A percentile compares a stretch with the other conserved stretches of the same genome.
Conservation (phyloP, 192 early-diverging fungal species). For the Allomyces macrogynus region DNA sequence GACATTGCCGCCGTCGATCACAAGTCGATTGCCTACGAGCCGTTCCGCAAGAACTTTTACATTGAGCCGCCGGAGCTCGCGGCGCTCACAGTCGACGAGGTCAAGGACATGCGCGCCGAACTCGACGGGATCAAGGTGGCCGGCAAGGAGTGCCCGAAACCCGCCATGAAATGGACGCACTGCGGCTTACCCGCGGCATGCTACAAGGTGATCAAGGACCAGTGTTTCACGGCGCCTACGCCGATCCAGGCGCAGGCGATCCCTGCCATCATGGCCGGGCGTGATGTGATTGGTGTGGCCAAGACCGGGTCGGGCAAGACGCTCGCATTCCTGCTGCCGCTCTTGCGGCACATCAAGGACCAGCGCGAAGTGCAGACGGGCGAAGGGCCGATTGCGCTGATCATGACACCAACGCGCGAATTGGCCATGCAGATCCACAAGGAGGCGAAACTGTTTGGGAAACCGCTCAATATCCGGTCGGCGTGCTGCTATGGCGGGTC, state of each 20-base stretch:
- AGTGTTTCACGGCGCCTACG: slow-evolving; percentile 69
- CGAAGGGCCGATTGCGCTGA: slow-evolving; percentile 67
- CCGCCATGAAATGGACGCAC: slow-evolving; percentile 82
- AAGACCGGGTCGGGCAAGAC: slow-evolving; percentile 91
- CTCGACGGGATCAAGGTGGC: slow-evolving; percentile 81
- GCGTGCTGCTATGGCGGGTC: slow-evolving; percentile 81
- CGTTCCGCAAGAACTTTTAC: slow-evolving; percentile 82
- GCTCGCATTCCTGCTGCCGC: slow-evolving; percentile 77
- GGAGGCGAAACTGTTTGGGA: slow-evolving; percentile 77
- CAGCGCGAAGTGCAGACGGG: slow-evolving; percentile 52
- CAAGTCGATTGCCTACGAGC: slow-evolving; percentile 58
- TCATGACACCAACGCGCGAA: slow-evolving; percentile 87
- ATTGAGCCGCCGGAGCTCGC: slow-evolving; percentile 83
- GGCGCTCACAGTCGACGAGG: slow-evolving; percentile 57
- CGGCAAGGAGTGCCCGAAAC: slow-evolving; percentile 77
- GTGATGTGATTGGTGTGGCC: slow-evolving; percentile 88
- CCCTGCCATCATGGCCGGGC: slow-evolving; percentile 87
- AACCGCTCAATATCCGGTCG: slow-evolving; percentile 60
- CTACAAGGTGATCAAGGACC: slow-evolving; percentile 52
- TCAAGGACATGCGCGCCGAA: slow-evolving; percentile 61
- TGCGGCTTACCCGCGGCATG: slow-evolving; percentile 75
- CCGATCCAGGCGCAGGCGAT: slow-evolving; percentile 81
- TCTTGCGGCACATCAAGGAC: slow-evolving; percentile 88
- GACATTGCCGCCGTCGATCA: slow-evolving; percentile 78
- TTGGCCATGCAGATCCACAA: slow-evolving; percentile 81